Evolutionary conservation across 768 basidiomycete genomes (phyloP).

Genomic region (Boletus tomentosulus): DNA sequence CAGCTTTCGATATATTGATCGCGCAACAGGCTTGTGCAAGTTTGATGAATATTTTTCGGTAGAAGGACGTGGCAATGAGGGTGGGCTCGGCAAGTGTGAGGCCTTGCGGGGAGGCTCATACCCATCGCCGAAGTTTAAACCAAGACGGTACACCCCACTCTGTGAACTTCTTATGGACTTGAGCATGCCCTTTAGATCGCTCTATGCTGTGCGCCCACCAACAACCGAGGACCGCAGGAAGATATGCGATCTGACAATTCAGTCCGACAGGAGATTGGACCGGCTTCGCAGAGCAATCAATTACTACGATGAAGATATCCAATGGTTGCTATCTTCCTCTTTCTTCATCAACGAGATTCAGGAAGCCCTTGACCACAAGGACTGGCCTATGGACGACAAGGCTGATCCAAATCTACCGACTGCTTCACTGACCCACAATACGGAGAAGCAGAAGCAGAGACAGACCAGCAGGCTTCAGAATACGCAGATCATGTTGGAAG

Average conservation of each 20-base stretch:
- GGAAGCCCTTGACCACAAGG: not conserved
- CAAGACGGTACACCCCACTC: not conserved
- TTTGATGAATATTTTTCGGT: not conserved
- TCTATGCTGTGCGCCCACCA: not conserved
- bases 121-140: not conserved
- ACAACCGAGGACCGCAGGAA: not conserved
- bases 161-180: not conserved
- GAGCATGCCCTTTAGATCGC: not conserved
- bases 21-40: not conserved
- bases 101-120: not conserved
- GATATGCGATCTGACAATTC: not conserved
- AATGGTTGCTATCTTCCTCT: not conserved
- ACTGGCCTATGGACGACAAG: not conserved
- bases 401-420: not conserved
- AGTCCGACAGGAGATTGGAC: too few species aligned
- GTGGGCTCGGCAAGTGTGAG: not conserved
- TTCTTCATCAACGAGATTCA: not conserved
- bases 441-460: not conserved
- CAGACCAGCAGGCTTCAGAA: not conserved
- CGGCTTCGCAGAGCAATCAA: not conserved
- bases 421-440: not conserved
- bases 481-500: not conserved
- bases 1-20: not conserved
- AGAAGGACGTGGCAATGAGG: not conserved
- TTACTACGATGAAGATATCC: not conserved